A percentile compares a stretch with the other conserved stretches of the same genome.
phyloP scores from a whole-genome alignment of 164 flowering plant genomes.

The grape (Vitis vinifera) region DNA sequence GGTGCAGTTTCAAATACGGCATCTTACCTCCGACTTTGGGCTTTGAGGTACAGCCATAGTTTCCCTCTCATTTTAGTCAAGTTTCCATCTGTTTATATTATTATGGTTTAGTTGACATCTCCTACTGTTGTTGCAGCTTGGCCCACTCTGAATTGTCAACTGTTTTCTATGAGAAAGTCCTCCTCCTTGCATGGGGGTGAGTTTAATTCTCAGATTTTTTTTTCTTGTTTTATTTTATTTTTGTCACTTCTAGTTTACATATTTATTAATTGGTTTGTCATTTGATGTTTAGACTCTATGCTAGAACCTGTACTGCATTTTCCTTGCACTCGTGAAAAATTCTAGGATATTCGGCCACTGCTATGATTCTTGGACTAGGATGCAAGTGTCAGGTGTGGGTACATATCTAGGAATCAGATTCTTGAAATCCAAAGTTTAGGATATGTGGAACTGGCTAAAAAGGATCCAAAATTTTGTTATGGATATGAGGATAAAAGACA shows the following conservation, averaged over 20 bases:
- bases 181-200: constrained; percentile 90
- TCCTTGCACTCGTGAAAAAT: neutral
- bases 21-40: constrained; percentile 97
- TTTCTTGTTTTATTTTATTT: neutral
- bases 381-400: no score
- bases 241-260: neutral
- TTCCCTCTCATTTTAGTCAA: constrained; percentile 4
- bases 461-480: no score
- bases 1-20: constrained; percentile 98
- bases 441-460: no score
- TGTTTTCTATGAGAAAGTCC: constrained; percentile 91
- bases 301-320: neutral
- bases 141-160: constrained; percentile 95
- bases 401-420: no score
- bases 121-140: constrained; percentile 53
- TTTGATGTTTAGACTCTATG: neutral
- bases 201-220: constrained; percentile 13
- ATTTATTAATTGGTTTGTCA: neutral
- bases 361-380: no score
- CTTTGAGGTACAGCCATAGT: constrained; percentile 57
- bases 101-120: constrained; percentile 7
- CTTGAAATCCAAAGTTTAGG: no score
- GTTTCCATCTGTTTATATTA: neutral
- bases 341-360: neutral
- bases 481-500: no score